Evolutionary conservation across 106 monocot genomes (phyloP).

Genomic region (Acanthochlamys bracteata): DNA sequence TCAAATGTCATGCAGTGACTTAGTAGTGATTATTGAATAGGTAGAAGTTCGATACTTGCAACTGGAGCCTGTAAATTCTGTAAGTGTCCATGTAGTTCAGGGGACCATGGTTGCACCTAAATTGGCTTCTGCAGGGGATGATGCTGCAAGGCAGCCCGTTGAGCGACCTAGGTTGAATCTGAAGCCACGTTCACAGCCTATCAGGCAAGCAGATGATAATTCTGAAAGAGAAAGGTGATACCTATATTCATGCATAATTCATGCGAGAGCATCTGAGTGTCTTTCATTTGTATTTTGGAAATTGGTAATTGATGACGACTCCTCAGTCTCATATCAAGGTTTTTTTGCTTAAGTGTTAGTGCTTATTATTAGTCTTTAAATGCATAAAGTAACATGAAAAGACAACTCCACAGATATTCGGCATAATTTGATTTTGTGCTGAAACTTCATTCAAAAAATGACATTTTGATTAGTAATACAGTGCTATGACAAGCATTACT

Average conservation of each 20-base stretch:
- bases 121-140: slow-evolving; percentile 23
- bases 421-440: too few species aligned
- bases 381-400: too few species aligned
- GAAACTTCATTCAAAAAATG: too few species aligned
- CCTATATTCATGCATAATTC: neutral
- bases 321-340: too few species aligned
- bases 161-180: slow-evolving; percentile 64
- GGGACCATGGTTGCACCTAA: slow-evolving; percentile 17
- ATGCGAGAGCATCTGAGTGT: neutral
- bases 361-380: too few species aligned
- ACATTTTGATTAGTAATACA: too few species aligned
- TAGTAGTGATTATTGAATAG: slow-evolving; percentile 1
- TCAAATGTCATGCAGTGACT: neutral
- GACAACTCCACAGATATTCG: too few species aligned
- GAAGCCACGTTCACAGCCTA: slow-evolving; percentile 43
- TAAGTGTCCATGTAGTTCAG: slow-evolving; percentile 19
- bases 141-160: slow-evolving; percentile 14
- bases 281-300: too few species aligned
- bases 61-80: slow-evolving; percentile 4
- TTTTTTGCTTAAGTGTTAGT: too few species aligned
- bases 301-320: too few species aligned
- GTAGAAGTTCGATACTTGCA: slow-evolving; percentile 18
- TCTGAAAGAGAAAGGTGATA: slow-evolving; percentile 43
- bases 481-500: too few species aligned
- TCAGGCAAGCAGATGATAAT: slow-evolving; percentile 33